phyloP scores from a whole-genome alignment of 2,329 filamentous ascomycete genomes.

The Sporothrix curviconia region DNA sequence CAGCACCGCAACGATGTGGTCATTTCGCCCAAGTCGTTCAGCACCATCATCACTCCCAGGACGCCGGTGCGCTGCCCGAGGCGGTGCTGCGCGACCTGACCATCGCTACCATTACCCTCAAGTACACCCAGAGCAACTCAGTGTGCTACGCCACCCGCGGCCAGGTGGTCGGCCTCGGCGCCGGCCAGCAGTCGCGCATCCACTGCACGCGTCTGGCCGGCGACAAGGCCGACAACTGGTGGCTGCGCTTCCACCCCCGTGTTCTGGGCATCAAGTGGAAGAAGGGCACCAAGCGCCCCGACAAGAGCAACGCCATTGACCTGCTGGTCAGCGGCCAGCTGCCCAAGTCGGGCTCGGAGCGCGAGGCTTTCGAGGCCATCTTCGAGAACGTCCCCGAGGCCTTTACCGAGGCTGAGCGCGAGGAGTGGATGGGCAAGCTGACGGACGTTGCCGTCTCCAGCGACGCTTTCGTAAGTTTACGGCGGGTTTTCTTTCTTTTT shows the following conservation, averaged over 20 bases:
- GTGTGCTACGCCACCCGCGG: slow-evolving; percentile 95
- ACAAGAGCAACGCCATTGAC: slow-evolving; percentile 98
- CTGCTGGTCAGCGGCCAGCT: slow-evolving; percentile 87
- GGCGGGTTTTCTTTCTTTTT: background rate
- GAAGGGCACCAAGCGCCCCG: slow-evolving; percentile 90
- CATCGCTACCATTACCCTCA: slow-evolving; percentile 91
- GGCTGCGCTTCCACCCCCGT: slow-evolving; percentile 94
- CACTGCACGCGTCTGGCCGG: slow-evolving; percentile 97
- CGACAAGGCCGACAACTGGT: slow-evolving; percentile 99
- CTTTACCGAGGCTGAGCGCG: slow-evolving; percentile 79
- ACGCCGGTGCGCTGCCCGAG: slow-evolving; percentile 64
- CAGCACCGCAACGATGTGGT: slow-evolving; percentile 90
- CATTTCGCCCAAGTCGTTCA: slow-evolving; percentile 81
- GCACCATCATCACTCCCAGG: slow-evolving; percentile 77
- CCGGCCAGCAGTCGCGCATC: slow-evolving; percentile 94
- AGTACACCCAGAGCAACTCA: slow-evolving; percentile 98
- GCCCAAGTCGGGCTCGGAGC: slow-evolving; percentile 75
- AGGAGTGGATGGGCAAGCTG: slow-evolving; percentile 78
- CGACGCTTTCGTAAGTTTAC: slow-evolving; percentile 78
- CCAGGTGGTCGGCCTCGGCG: slow-evolving; percentile 88
- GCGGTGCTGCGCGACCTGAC: slow-evolving; percentile 82
- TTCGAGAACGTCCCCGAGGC: slow-evolving; percentile 82
- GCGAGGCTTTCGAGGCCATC: slow-evolving; percentile 75
- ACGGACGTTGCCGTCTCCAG: slow-evolving; percentile 79
- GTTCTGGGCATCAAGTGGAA: slow-evolving; percentile 91